A percentile compares a stretch with the other conserved stretches of the same genome.
phyloP scores from a whole-genome alignment of 305 asterid genomes.

The Fraxinus baroniana region DNA sequence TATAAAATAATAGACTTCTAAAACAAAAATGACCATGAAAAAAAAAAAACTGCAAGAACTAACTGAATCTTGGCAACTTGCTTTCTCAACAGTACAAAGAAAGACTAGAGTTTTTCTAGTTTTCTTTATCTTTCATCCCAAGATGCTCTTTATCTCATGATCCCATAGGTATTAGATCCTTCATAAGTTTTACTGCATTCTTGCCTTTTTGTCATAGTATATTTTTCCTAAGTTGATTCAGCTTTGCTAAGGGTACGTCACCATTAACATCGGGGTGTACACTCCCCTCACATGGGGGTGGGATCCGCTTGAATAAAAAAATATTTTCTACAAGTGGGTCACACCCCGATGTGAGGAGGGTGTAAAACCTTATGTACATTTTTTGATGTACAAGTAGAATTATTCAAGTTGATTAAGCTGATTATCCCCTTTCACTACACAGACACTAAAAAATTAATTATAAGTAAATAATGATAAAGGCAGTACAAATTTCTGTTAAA shows the following conservation, averaged over 20 bases:
- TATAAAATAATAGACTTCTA: neutral
- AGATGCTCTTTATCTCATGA: neutral
- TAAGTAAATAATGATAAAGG: neutral
- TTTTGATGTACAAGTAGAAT: too few species aligned
- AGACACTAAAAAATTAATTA: neutral
- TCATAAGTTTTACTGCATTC: neutral
- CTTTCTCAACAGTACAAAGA: neutral
- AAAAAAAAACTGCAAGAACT: neutral
- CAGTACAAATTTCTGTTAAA: neutral
- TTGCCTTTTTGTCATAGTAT: neutral
- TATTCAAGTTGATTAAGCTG: neutral
- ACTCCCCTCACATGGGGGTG: too few species aligned
- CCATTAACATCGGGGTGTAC: too few species aligned
- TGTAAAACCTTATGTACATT: too few species aligned
- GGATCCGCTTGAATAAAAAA: too few species aligned
- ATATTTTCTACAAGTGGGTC: too few species aligned
- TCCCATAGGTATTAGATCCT: neutral
- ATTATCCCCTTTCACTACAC: neutral
- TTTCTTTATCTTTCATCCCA: neutral
- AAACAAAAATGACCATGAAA: neutral
- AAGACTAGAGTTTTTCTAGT: neutral
- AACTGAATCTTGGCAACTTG: neutral
- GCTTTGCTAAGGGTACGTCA: too few species aligned
- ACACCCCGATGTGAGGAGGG: too few species aligned
- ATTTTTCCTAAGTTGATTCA: neutral